Evolutionary conservation across 2,329 filamentous ascomycete species (phyloP).

Genomic region (Ophiostoma australiae): DNA sequence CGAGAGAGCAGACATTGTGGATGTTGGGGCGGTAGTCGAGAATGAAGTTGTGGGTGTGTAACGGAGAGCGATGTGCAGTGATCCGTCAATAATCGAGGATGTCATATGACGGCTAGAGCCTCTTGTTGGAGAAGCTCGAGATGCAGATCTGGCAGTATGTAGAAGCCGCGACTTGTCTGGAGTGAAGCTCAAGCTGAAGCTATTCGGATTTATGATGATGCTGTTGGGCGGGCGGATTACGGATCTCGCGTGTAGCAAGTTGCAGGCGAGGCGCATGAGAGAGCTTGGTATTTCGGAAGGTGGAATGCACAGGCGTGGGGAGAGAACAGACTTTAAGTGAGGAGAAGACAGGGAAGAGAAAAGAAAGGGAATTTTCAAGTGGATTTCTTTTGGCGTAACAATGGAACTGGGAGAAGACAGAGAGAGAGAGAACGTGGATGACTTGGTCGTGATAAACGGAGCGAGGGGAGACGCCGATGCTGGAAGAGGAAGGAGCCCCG

Average conservation of each 20-base stretch:
- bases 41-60: background rate
- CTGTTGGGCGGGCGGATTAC: background rate
- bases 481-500: slow-evolving; percentile 24
- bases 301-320: background rate
- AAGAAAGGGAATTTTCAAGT: background rate
- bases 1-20: slow-evolving; percentile 21
- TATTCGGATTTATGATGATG: background rate
- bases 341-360: background rate
- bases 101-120: slow-evolving; percentile 6
- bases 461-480: slow-evolving; percentile 10
- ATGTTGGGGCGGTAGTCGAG: background rate
- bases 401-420: background rate
- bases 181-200: background rate
- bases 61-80: slow-evolving; percentile 9
- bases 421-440: background rate
- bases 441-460: background rate
- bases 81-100: background rate
- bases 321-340: background rate
- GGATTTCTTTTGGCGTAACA: background rate
- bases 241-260: background rate
- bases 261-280: slow-evolving; percentile 18
- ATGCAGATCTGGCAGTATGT: background rate
- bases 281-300: background rate
- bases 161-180: background rate
- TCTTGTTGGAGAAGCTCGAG: background rate